These are phyloP conservation scores for Neofusicoccum kwambonambiense DNA, from an alignment of 2,329 filamentous ascomycete genomes.

Conservation along the genomic window DNA sequence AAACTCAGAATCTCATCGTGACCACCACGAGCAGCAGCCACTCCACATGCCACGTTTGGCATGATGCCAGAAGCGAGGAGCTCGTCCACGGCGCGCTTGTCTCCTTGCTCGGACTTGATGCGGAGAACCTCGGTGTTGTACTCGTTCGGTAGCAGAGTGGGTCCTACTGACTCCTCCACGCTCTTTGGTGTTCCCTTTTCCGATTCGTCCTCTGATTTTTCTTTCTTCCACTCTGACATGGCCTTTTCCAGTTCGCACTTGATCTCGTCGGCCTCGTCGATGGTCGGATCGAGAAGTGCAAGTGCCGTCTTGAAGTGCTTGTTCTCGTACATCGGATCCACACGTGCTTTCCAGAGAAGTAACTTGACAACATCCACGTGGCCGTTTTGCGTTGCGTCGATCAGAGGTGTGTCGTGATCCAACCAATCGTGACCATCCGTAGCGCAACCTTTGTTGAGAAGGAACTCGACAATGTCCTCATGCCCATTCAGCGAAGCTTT, in stretches of 20 bases:
- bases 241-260: conserved; percentile 67
- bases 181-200: conserved; percentile 22
- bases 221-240: conserved; percentile 44
- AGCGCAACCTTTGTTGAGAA: conserved; percentile 81
- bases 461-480: conserved; percentile 79
- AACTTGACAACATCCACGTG: conserved; percentile 85
- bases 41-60: conserved; percentile 80
- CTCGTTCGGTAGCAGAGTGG: conserved; percentile 49
- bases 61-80: conserved; percentile 51
- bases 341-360: conserved; percentile 73
- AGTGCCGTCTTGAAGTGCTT: conserved; percentile 90
- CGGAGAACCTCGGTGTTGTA: conserved; percentile 49
- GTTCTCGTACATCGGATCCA: conserved; percentile 88
- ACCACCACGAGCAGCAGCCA: conserved; percentile 87
- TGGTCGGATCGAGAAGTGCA: conserved; percentile 73
- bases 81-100: conserved; percentile 48
- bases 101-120: conserved; percentile 49
- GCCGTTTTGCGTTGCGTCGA: conserved; percentile 95
- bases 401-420: conserved; percentile 81
- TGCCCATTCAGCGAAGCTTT: conserved; percentile 87
- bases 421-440: conserved; percentile 52
- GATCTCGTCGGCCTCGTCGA: conserved; percentile 78
- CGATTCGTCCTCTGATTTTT: conserved; percentile 48
- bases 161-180: conserved; percentile 14
- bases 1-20: conserved; percentile 86